Base-by-base conservation (phyloP, 352 stramenopile species). In the Phytophthora agathidicida region DNA sequence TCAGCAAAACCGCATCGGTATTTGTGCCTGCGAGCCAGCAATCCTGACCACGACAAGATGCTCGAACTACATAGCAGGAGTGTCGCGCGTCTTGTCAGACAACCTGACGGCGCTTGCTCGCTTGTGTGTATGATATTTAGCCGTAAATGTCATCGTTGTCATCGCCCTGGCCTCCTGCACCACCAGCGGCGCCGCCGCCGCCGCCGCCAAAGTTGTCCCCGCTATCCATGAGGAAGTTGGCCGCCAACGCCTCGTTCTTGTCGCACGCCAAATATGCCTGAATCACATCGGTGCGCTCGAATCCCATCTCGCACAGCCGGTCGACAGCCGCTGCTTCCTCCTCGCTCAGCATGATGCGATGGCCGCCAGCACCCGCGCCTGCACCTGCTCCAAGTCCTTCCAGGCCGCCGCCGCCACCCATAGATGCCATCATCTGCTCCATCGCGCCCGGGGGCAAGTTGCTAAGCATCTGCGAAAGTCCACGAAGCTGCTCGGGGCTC, bases 201-300 rank as follows among this genome's bases (percentile, higher is more conserved):
- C 65, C 65, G 28, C 61, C 79, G 27, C 83, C 77, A 53, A 80
- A 83, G 68, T 54, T 78, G 60, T 87, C 69, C 72, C 74, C 74
- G 67, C 79, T 94, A 77, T 99, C 96, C 88, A 99, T 98, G 56
- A 99, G 83, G 49, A 99, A 97, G 80, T 99, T 99, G 20, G 98
- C 98, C 13, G 98, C 97, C 65, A 99, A 83, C 41, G 94, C 96
- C 77, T 99, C 96, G 76, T 99, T 99, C 87, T 99, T 99, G 86
- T 99, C 98, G 68, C 98, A 99, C 30, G 96, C 96, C 60, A 99
- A 77, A 86, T 99, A 99, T 42, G 97, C 97, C 79, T 99, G 96
- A 52, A 98, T 91, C 16, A 93, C 96, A 65, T 98, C 92, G 24
- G 93, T 77, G 63, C 86, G 89, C 42, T 94, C 80, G 60, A 97